Conservation (phyloP, 768 basidiomycete species). For the Holtermanniella nyarrowii region DNA sequence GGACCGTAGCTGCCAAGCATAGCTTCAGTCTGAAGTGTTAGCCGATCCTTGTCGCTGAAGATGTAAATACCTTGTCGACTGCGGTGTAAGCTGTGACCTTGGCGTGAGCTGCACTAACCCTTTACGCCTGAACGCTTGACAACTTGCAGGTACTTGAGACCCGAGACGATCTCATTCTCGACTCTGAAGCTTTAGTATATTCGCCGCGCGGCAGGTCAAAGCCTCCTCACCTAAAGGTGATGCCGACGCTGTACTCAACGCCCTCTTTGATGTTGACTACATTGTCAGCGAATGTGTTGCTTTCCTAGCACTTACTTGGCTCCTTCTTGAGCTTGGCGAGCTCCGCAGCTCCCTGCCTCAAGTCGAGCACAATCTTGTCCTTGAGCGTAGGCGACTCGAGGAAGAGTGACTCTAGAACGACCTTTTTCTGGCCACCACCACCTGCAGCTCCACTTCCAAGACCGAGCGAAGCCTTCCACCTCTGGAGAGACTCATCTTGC, state of each 20-base stretch:
- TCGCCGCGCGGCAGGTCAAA: background rate
- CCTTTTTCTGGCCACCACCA: constrained; percentile 52
- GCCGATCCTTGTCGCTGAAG: background rate
- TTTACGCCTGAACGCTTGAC: constrained; percentile 69
- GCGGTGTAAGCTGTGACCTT: constrained; percentile 1
- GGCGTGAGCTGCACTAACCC: constrained; percentile 46
- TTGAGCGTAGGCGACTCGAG: constrained; percentile 65
- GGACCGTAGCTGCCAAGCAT: constrained; percentile 95
- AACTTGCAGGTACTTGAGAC: constrained; percentile 61
- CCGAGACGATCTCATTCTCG: constrained; percentile 69
- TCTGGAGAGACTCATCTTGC: constrained; percentile 79
- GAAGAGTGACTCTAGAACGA: constrained; percentile 50
- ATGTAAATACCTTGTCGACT: constrained; percentile 67
- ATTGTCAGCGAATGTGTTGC: background rate
- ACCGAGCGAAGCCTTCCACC: constrained; percentile 93
- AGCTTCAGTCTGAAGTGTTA: constrained; percentile 15
- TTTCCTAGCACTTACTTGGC: constrained; percentile 53
- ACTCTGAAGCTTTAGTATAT: constrained; percentile 54
- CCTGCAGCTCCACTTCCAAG: constrained; percentile 50
- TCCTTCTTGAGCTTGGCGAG: constrained; percentile 61
- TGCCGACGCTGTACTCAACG: constrained; percentile 60
- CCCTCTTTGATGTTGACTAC: constrained; percentile 43
- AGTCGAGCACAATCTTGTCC: constrained; percentile 54
- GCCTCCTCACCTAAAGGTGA: constrained; percentile 47
- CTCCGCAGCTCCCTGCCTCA: constrained; percentile 47